Conservation (phyloP, 179 eudicot species). For the Corrigiola litoralis region DNA sequence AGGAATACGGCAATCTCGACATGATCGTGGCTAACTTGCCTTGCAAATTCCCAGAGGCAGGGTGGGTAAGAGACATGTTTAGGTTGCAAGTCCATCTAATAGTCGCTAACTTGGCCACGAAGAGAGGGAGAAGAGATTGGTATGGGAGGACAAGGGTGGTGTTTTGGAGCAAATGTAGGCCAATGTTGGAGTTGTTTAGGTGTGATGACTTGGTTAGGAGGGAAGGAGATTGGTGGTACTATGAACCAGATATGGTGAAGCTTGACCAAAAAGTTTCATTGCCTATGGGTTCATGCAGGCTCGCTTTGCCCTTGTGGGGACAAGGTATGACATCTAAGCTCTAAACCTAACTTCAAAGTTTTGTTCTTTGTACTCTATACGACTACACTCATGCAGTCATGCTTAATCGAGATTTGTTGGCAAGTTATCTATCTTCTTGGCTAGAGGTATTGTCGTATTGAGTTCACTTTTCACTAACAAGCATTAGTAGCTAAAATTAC, state of each 20-base stretch:
- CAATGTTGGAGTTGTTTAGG: constrained; percentile 80
- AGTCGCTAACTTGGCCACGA: constrained; percentile 54
- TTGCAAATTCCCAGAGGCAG: constrained; percentile 51
- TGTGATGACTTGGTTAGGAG: constrained; percentile 66
- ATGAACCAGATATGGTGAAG: constrained; percentile 39
- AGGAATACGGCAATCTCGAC: constrained; percentile 41
- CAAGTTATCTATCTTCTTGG: too few relatives aligned
- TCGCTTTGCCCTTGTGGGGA: constrained; percentile 85
- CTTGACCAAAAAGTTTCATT: constrained; percentile 60
- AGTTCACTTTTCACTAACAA: too few relatives aligned
- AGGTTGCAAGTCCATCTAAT: constrained; percentile 75
- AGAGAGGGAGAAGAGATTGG: constrained; percentile 54
- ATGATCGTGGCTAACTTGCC: constrained; percentile 70
- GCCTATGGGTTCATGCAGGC: constrained; percentile 80
- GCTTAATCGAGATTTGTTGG: too few relatives aligned
- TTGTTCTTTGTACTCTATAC: too few relatives aligned
- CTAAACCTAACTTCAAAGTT: not conserved
- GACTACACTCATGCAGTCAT: too few relatives aligned
- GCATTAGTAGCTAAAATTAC: too few relatives aligned
- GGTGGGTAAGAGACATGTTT: constrained; percentile 67
- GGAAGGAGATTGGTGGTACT: constrained; percentile 93
- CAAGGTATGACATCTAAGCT: constrained; percentile 43
- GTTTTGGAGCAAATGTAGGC: constrained; percentile 70
- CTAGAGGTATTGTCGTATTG: too few relatives aligned
- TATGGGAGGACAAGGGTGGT: constrained; percentile 55